phyloP scores from a whole-genome alignment of 202 grass and related monocot species.

The Alloteropsis angusta region DNA sequence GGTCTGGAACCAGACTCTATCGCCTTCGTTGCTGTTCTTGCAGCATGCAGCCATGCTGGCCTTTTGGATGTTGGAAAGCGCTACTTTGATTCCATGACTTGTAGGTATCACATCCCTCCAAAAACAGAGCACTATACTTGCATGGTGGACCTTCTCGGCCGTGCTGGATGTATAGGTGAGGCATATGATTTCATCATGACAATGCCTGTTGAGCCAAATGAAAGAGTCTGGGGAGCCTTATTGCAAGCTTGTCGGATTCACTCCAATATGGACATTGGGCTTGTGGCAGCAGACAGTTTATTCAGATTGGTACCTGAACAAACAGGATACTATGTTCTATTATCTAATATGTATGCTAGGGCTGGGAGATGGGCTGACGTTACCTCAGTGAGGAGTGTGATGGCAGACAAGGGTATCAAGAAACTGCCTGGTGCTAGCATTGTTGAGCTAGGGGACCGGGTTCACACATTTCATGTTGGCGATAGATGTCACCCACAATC shows the following conservation, averaged over 20 bases:
- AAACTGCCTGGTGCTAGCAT: slow-evolving; percentile 59
- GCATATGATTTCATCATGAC: slow-evolving; percentile 63
- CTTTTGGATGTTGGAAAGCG: slow-evolving; percentile 47
- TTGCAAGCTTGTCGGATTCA: slow-evolving; percentile 66
- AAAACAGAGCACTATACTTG: slow-evolving; percentile 67
- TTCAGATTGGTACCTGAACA: slow-evolving; percentile 63
- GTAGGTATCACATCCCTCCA: slow-evolving; percentile 44
- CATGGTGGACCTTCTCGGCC: slow-evolving; percentile 68
- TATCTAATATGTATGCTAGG: slow-evolving; percentile 87
- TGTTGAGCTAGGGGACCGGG: slow-evolving; percentile 54
- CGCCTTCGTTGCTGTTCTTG: slow-evolving; percentile 62
- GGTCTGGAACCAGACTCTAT: slow-evolving; percentile 54
- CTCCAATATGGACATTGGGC: slow-evolving; percentile 70
- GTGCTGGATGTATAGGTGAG: slow-evolving; percentile 50
- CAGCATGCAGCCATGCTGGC: slow-evolving; percentile 75
- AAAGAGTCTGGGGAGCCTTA: slow-evolving; percentile 67
- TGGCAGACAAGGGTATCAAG: slow-evolving; percentile 63
- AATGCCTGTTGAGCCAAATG: slow-evolving; percentile 62
- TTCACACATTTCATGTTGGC: slow-evolving; percentile 62
- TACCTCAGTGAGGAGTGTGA: slow-evolving; percentile 49
- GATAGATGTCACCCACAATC: slow-evolving; percentile 64
- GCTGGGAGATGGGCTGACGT: slow-evolving; percentile 67
- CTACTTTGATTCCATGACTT: slow-evolving; percentile 61
- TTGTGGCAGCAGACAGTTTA: slow-evolving; percentile 58
- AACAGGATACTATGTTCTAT: slow-evolving; percentile 70